phyloP scores from a whole-genome alignment of 2,329 filamentous ascomycete genomes.

The Mariannaea elegans region DNA sequence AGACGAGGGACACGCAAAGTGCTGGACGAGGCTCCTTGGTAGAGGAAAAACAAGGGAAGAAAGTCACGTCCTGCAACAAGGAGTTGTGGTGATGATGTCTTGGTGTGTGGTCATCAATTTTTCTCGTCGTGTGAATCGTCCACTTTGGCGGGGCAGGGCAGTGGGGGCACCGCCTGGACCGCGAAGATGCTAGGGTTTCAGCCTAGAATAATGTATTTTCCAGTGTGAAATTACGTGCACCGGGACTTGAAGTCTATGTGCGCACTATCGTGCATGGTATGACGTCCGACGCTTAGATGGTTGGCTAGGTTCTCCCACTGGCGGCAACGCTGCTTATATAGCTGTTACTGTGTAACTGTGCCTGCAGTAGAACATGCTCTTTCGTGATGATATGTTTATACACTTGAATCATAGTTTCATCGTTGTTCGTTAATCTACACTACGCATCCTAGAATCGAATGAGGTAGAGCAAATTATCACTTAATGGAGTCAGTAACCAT shows the following conservation, averaged over 20 bases:
- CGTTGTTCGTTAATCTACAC: too few relatives aligned
- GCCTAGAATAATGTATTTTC: neutral
- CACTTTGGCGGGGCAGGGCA: slow-evolving; percentile 45
- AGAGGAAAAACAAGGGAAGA: slow-evolving; percentile 23
- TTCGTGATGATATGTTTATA: too few relatives aligned
- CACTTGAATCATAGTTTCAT: too few relatives aligned
- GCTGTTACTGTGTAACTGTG: too few relatives aligned
- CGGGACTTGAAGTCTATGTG: neutral
- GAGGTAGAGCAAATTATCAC: too few relatives aligned
- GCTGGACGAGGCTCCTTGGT: slow-evolving; percentile 34
- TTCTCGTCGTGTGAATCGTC: slow-evolving; percentile 51
- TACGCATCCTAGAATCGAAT: too few relatives aligned
- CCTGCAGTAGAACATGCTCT: too few relatives aligned
- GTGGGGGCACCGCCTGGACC: slow-evolving; percentile 15
- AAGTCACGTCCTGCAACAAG: slow-evolving; percentile 13
- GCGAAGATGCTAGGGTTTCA: neutral
- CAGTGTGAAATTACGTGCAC: neutral
- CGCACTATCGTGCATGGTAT: slow-evolving; percentile 10
- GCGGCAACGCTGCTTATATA: too few relatives aligned
- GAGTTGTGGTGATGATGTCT: slow-evolving; percentile 30
- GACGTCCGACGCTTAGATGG: slow-evolving; percentile 7
- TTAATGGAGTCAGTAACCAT: too few relatives aligned
- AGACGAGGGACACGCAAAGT: slow-evolving; percentile 31
- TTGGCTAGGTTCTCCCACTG: too few relatives aligned
- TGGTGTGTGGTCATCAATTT: slow-evolving; percentile 51